phyloP scores from a whole-genome alignment of 805 yeast species.

The Geotrichum ghanense region DNA sequence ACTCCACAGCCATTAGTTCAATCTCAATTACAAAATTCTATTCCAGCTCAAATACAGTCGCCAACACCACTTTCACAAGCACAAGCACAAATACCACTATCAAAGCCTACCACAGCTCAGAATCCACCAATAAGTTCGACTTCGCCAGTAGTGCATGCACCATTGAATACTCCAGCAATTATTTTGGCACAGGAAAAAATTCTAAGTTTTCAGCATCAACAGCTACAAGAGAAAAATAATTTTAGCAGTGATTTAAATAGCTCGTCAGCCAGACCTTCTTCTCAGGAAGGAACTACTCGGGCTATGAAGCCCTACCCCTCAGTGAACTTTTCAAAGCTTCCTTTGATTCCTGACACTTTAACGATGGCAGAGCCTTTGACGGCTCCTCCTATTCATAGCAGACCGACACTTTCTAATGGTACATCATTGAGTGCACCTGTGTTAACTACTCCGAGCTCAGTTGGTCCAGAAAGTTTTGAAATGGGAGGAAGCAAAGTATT shows the following conservation, averaged over 20 bases:
- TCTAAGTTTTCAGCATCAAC: slow-evolving; percentile 7
- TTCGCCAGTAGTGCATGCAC: slow-evolving; percentile 12
- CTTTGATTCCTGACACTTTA: slow-evolving; percentile 48
- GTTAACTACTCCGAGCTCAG: slow-evolving; percentile 62
- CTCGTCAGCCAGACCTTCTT: slow-evolving; percentile 21
- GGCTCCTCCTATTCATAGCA: slow-evolving; percentile 48
- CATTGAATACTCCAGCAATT: slow-evolving; percentile 13
- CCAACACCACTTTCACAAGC: background rate
- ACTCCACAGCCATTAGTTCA: too few species aligned
- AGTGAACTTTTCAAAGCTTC: slow-evolving; percentile 19
- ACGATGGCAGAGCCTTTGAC: slow-evolving; percentile 57
- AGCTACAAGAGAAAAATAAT: slow-evolving; percentile 4
- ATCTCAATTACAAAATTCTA: too few species aligned
- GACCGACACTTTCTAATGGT: slow-evolving; percentile 83
- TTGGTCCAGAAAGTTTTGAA: slow-evolving; percentile 73
- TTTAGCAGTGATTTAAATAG: slow-evolving; percentile 8
- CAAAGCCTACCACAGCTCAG: slow-evolving; percentile 11
- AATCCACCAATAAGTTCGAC: slow-evolving; percentile 12
- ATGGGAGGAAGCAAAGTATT: slow-evolving; percentile 57
- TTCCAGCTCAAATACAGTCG: too few species aligned
- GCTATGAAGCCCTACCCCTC: slow-evolving; percentile 28
- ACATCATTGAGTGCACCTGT: slow-evolving; percentile 61
- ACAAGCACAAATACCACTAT: slow-evolving; percentile 7
- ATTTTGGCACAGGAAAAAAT: slow-evolving; percentile 7
- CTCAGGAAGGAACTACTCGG: slow-evolving; percentile 26